These are phyloP conservation scores for Daldinia eschscholtzii DNA, from an alignment of 2,329 filamentous ascomycete genomes.

Conservation along the genomic window DNA sequence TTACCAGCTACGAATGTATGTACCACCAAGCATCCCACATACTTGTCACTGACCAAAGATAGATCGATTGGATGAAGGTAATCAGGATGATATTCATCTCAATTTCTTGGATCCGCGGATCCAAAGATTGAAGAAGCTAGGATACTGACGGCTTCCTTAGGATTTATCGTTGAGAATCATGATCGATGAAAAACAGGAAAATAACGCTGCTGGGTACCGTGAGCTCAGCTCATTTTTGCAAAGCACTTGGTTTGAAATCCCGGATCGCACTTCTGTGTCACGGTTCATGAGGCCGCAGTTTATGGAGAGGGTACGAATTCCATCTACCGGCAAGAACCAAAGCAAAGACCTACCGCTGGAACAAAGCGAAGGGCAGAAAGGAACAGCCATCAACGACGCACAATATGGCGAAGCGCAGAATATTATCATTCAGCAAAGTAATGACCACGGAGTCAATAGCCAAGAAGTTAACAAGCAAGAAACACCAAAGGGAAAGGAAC, in stretches of 20 bases:
- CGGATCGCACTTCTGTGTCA: constrained; percentile 21
- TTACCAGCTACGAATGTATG: constrained; percentile 31
- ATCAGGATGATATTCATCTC: not conserved
- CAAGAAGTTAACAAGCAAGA: not conserved
- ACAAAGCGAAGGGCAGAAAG: constrained; percentile 5
- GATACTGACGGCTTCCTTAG: constrained; percentile 12
- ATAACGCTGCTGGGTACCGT: not conserved
- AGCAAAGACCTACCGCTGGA: not conserved
- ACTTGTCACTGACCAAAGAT: constrained; percentile 1
- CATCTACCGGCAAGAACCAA: not conserved
- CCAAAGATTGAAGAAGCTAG: not conserved
- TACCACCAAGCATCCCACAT: not conserved
- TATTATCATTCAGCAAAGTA: not conserved
- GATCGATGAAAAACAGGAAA: not conserved
- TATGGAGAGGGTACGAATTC: not conserved
- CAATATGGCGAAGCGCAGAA: not conserved
- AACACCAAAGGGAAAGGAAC: not conserved
- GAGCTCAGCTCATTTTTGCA: constrained; percentile 21
- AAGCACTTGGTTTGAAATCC: constrained; percentile 27
- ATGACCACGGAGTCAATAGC: not conserved
- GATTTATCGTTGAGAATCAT: constrained; percentile 24
- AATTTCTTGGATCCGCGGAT: not conserved
- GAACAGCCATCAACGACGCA: not conserved
- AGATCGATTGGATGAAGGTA: constrained; percentile 33
- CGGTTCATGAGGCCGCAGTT: constrained; percentile 24